Evolutionary conservation across 495 filamentous ascomycete genomes (phyloP), one percentile per base, ranked within the genome.

Genomic region (Hyaloscypha finlandica): DNA sequence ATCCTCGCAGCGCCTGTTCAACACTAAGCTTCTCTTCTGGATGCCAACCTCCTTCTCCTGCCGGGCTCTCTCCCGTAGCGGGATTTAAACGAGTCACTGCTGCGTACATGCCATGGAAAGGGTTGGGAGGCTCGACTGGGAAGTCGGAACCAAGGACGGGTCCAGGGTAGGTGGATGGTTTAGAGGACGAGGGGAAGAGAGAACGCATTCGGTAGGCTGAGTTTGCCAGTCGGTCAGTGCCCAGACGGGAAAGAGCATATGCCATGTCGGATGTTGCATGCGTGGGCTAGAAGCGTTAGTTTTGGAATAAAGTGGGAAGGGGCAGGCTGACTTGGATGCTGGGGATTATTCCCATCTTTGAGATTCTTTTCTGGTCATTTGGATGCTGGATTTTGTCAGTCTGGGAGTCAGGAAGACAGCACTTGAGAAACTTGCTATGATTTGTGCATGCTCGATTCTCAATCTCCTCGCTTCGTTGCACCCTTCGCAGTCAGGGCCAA

Each of bases 381-480:
- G 84, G 84, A 65, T 85, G 81, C 68, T 70, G 31, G 30, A 14
- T 11, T 58, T 5, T 39, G 22, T 61, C 33, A 67, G 35, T 48
- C 31, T 0, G 22, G 32, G 37, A 11, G 19, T 19, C 8, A 12
- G 33, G n/a, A 20, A 52, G 12, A 29, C 19, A 6, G 9, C 4
- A 20, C 22, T 30, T 31, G 32, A 59, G 32, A 54, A 33, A 59
- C 70, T 42, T 8, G 70, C 70, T 58, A 89, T 85, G 60, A 89
- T 89, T 64, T 90, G 88, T 0, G 84, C 70, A 74, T 90, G 88
- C 70, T 89, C 88, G 71, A 90, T 85, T 67, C 88, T 83, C 75
- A 89, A 85, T 55, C 86, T 81, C 54, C 79, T 78, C 11, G 48
- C 64, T 20, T 68, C 58, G 54, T 86, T 85, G 71, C 85, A 87